Base-by-base conservation (phyloP, 257 asterid species). In the Ilex aquifolium region DNA sequence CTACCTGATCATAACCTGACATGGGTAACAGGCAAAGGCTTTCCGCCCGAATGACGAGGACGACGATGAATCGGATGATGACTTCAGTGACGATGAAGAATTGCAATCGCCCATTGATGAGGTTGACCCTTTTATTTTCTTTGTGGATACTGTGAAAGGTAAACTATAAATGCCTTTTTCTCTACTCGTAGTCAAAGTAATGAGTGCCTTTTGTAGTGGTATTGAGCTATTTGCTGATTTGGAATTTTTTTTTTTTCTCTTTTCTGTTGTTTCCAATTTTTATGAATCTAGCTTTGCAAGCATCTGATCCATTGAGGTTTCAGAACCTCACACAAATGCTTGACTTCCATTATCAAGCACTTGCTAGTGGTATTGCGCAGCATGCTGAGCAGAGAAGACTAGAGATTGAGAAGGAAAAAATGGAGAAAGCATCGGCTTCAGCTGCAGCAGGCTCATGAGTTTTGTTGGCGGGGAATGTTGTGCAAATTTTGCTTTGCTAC, bases 101-200 rank as follows among this genome's bases (percentile, higher is more conserved):
- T 58, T 90, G 79, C 99, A 93, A 52, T 93, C 99, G 10, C 99
- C 99, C 36, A 85, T 93, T 44, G 97, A 93, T 78, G 96, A 93
- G 11, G 86, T 93, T 57, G 99, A 93, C 60, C 99, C 99, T 9
- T 93, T 88, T 64, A 67, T 93, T 72, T 88, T 82, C 80, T 93
- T 93, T 79, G 99, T 90, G 58, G 99, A 90, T 70, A 77, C 90
- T 14, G 59, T 88, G 39, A 84, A 85, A 84, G 95, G 99, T 93
- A 80, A 65, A 44, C 29, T 0, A 31, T 27, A 21, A 6, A 13
- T 63, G 29, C 66, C 16, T 32, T 21, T 46, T 64, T 14, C 40
- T 31, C 17, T 48, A 13, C 30, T 16, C 13, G 49, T 7, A 9
- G 5, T 36, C 5, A 36, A 36, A 4, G 8, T 36, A 4, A 36